These are phyloP conservation scores for Kodamaea hsintzibuensis DNA, from an alignment of 805 yeast genomes.

Conservation along the genomic window DNA sequence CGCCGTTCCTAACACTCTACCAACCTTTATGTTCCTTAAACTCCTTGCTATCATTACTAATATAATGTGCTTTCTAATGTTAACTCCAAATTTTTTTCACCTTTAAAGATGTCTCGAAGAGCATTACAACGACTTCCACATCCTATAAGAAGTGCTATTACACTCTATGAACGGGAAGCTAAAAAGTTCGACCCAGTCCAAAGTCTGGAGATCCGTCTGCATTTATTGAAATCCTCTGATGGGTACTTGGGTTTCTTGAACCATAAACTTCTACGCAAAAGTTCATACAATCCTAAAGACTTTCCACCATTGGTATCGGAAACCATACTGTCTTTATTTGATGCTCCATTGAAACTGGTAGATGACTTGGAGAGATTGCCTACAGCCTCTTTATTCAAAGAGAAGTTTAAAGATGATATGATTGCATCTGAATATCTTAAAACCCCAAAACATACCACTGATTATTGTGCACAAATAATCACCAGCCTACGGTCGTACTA, in stretches of 20 bases:
- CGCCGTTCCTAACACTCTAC: background rate
- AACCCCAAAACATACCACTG: constrained; percentile 20
- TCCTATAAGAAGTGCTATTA: constrained; percentile 18
- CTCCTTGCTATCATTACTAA: background rate
- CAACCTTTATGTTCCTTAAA: background rate
- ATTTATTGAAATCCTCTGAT: constrained; percentile 18
- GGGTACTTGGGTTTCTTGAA: constrained; percentile 22
- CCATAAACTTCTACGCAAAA: constrained; percentile 18
- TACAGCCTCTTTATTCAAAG: constrained; percentile 12
- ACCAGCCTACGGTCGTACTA: constrained; percentile 28
- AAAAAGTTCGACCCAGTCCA: constrained; percentile 9
- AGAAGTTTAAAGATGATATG: background rate
- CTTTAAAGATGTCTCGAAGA: constrained; percentile 17
- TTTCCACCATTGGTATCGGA: constrained; percentile 24
- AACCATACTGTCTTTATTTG: constrained; percentile 22
- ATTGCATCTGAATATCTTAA: constrained; percentile 11
- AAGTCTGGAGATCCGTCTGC: constrained; percentile 15
- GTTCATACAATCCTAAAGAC: constrained; percentile 15
- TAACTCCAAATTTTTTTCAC: background rate
- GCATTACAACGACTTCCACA: constrained; percentile 24
- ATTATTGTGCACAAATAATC: constrained; percentile 26
- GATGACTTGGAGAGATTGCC: constrained; percentile 15
- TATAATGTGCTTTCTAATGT: background rate
- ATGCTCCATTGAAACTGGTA: constrained; percentile 13
- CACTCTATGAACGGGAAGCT: constrained; percentile 21